phyloP scores from a whole-genome alignment of 2,329 filamentous ascomycete species.

The Colletotrichum musicola region DNA sequence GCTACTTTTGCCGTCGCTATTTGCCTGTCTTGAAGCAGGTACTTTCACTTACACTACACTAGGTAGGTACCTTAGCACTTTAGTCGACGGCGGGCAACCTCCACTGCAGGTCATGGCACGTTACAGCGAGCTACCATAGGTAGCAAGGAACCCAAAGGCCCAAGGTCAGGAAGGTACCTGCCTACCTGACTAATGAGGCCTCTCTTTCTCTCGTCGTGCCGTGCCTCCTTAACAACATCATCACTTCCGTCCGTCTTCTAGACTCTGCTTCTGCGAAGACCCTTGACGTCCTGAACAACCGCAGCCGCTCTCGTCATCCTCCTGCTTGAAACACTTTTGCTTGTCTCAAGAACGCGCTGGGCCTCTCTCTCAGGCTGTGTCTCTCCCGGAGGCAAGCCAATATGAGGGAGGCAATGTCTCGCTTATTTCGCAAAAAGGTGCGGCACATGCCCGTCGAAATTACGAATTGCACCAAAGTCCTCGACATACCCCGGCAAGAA shows the following conservation, averaged over 20 bases:
- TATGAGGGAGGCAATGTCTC: slow-evolving; percentile 24
- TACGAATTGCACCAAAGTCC: slow-evolving; percentile 34
- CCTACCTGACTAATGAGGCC: not conserved
- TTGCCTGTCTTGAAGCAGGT: no score
- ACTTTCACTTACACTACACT: no score
- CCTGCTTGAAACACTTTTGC: no score
- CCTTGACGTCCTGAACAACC: not conserved
- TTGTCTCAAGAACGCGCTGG: no score
- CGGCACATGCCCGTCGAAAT: slow-evolving; percentile 33
- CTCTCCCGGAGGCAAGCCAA: no score
- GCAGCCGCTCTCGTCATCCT: slow-evolving; percentile 4
- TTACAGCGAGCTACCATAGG: not conserved
- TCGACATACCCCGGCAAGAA: slow-evolving; percentile 15
- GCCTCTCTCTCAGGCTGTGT: no score
- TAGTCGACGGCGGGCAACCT: not conserved
- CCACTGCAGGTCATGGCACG: slow-evolving; percentile 7
- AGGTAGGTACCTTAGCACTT: no score
- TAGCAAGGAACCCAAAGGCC: not conserved
- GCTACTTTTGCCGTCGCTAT: not conserved
- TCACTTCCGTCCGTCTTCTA: not conserved
- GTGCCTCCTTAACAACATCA: no score
- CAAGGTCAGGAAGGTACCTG: not conserved
- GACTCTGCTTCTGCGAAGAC: not conserved
- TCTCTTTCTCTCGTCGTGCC: no score
- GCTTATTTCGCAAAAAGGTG: slow-evolving; percentile 28